Evolutionary conservation across 768 basidiomycete genomes (phyloP).

Genomic region (Lactarius sanguifluus): DNA sequence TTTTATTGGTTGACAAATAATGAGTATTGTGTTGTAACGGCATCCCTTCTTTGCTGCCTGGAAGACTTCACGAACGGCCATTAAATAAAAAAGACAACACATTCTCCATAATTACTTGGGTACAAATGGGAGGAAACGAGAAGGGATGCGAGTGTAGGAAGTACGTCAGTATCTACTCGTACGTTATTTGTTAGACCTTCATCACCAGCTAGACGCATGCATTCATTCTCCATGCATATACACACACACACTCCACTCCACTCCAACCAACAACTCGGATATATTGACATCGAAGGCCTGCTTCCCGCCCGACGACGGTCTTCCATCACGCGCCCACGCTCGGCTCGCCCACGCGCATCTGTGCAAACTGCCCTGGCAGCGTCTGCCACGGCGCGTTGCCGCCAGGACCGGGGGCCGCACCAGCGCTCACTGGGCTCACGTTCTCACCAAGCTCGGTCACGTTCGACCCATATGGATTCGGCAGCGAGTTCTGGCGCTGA

Average conservation of each 20-base stretch:
- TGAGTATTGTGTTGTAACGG: not conserved
- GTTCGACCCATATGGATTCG: conserved; percentile 22
- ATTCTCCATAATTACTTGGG: not conserved
- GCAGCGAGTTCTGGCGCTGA: conserved; percentile 22
- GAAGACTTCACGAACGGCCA: not conserved
- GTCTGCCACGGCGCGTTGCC: conserved; percentile 22
- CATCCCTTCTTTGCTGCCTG: not conserved
- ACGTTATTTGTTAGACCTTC: not conserved
- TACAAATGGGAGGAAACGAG: not conserved
- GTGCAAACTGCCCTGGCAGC: conserved; percentile 25
- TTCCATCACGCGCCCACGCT: conserved; percentile 21
- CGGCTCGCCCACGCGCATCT: conserved; percentile 29
- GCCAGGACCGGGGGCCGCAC: not conserved
- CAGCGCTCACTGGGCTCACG: not conserved
- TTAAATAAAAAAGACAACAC: not conserved
- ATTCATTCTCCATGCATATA: no score
- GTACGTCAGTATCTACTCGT: not conserved
- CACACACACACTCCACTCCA: not conserved
- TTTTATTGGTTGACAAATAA: not conserved
- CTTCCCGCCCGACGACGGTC: not conserved
- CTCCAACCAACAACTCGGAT: not conserved
- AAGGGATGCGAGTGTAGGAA: not conserved
- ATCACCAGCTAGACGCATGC: not conserved
- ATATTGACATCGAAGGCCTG: not conserved
- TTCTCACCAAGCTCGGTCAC: not conserved